Percentiles rank a stretch among this genome's conserved stretches.
Evolutionary conservation across 306 rosid species (phyloP).

Genomic region (Spatholobus suberectus): DNA sequence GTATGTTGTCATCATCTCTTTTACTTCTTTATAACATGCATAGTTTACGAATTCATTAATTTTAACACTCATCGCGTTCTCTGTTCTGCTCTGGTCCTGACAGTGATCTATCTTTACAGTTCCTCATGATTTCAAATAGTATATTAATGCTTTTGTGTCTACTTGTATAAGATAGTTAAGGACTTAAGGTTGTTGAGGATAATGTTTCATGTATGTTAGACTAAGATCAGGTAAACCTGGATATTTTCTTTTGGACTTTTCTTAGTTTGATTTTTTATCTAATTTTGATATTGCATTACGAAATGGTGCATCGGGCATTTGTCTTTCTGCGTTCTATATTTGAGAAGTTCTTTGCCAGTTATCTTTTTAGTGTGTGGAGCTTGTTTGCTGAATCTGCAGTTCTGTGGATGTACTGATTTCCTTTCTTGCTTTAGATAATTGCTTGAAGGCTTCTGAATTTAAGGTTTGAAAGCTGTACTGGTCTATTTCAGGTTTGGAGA

Average conservation of each 20-base stretch:
- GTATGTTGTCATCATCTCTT: constrained; percentile 54
- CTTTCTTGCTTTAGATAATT: constrained; percentile 5
- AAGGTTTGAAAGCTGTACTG: constrained; percentile 36
- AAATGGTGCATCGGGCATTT: constrained; percentile 6
- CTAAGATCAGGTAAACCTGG: neutral
- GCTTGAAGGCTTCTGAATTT: constrained; percentile 28
- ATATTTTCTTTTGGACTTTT: constrained; percentile 7
- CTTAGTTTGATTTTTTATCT: neutral
- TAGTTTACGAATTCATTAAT: neutral
- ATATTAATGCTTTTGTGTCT: neutral
- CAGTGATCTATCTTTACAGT: neutral
- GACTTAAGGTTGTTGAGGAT: neutral
- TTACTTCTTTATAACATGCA: neutral
- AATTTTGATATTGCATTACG: neutral
- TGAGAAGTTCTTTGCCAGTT: constrained; percentile 3
- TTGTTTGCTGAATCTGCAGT: constrained; percentile 20
- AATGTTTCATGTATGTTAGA: constrained; percentile 9
- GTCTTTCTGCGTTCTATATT: neutral
- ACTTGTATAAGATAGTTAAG: neutral
- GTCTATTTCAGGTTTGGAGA: constrained; percentile 85
- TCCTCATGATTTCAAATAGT: neutral
- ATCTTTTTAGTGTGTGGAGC: constrained; percentile 24
- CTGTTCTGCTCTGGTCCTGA: constrained; percentile 1
- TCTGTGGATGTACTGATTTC: constrained; percentile 25
- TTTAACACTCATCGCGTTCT: neutral